Base-by-base conservation (phyloP, 2,329 filamentous ascomycete genomes). In the Cordyceps farinosa region DNA sequence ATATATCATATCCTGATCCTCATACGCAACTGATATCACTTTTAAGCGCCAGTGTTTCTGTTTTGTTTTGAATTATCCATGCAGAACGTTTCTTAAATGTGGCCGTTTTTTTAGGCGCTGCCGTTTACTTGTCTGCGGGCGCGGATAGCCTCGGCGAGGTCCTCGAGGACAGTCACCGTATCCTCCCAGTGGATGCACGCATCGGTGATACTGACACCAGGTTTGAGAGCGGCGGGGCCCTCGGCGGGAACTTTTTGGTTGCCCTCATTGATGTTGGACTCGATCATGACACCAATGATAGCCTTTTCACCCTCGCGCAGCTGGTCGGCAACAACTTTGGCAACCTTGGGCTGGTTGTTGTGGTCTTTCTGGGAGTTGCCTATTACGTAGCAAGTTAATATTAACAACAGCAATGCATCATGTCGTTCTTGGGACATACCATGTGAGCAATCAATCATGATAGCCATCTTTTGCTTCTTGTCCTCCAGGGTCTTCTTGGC, bases 391-490 rank as follows among this genome's bases (percentile, higher is more conserved):
- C 58, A 11, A 32, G 54, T 63, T 50, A 47, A 53, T 13, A 10
- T 27, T 15, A n/a, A 45, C 6, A 44, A 2, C 3, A 47, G 17
- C 5, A 5, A 22, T 10, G 15, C 22, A 34, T 22, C 8, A n/a
- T 48, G 3, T 59, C 17, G 15, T 4, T 1, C 4, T 10, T 29
- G 27, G 34, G 13, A 74, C 85, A 63, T 80, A 92, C 90, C 95
- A 75, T 99, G 95, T 29, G 93, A 97, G 84, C 95, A 99, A 78
- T 99, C 95, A 64, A 99, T 87, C 95, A 99, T 99, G 79, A 99
- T 89, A 67, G 93, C 90, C 78, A 92, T 84, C 72, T 89, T 89
- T 75, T 95, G 90, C 65, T 88, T 88, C 85, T 97, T 96, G 79
- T 91, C 90, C 68, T 78, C 80, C 71, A 99, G 79, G 2, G 87